Evolutionary conservation across 139 green algal species (phyloP), one percentile per base, ranked within the genome.

Genomic region (Closterium sp.): DNA sequence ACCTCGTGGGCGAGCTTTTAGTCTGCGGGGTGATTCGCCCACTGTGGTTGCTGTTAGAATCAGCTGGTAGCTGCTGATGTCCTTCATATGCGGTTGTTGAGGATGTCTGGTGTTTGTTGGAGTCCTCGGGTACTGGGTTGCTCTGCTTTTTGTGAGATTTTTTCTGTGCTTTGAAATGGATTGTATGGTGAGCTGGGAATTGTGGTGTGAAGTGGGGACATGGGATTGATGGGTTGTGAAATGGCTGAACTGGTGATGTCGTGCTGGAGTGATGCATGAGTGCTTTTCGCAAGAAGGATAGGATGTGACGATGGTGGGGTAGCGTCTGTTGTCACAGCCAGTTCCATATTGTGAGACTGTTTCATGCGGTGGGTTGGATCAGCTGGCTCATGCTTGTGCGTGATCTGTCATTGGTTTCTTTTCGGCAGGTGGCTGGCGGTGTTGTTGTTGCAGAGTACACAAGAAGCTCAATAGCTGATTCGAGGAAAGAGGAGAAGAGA

Each of bases 1-100:
- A 93, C 38, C 21, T 90, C 17, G 73, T 93, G 13, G 90, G 90
- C 24, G 90, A 93, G 30, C 22, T 90, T 38, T 7, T 89, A 24
- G 31, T 93, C 73, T 93, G 89, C 70, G 42, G 45, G 89, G 89
- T 92, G 87, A 89, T n/a, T n/a, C 5, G 7, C 6, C 7, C 38
- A 9, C 38, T 50, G n/a, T 50, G 24, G 79, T 29, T 50, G 38
- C 13, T 50, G 38, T 50, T 50, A 9, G 5, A 50, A 9, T 50
- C 38, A 50, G 38, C 38, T 50, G 38, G 38, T 50, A 38, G 38
- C 7, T 50, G 38, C 38, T 50, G 34, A 42, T 50, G 38, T 11
- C 38, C 38, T 50, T 50, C 38, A 1, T 79, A 27, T 79, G 62
- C 17, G 17, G 62, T 22, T 79, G 17, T 79, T n/a, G 62, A 13